Percentiles rank a stretch among this genome's conserved stretches.
Conservation (phyloP, 2,329 filamentous ascomycete genomes). For the Blastomyces parvus region DNA sequence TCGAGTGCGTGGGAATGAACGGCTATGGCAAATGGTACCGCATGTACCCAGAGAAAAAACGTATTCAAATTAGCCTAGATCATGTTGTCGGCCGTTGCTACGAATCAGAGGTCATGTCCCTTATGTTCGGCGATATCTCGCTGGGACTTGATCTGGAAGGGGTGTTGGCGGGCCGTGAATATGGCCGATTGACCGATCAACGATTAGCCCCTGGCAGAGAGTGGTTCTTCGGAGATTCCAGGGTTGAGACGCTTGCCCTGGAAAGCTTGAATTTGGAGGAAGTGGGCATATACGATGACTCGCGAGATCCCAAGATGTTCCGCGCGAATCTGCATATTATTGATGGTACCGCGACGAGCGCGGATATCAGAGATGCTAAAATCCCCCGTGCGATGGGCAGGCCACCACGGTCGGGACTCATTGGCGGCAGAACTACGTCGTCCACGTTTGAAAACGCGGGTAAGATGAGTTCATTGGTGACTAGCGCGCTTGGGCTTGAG, state of each 20-base stretch:
- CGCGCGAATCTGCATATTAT: constrained; percentile 39
- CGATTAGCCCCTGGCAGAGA: constrained; percentile 39
- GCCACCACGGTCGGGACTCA: constrained; percentile 17
- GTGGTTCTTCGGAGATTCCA: constrained; percentile 51
- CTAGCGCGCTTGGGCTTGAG: constrained; percentile 25
- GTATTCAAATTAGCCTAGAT: constrained; percentile 41
- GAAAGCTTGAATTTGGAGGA: constrained; percentile 46
- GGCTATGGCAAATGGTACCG: constrained; percentile 47
- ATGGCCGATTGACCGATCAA: constrained; percentile 37
- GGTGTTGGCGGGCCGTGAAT: constrained; percentile 40
- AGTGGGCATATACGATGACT: constrained; percentile 38
- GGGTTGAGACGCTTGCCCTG: constrained; percentile 48
- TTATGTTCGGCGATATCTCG: constrained; percentile 34
- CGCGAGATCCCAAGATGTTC: constrained; percentile 40
- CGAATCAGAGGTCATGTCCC: constrained; percentile 41
- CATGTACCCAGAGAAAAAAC: constrained; percentile 34
- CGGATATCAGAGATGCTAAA: constrained; percentile 23
- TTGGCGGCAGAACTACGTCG: constrained; percentile 13
- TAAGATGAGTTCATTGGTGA: constrained; percentile 34
- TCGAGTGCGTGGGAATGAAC: constrained; percentile 33
- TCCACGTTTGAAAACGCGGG: constrained; percentile 25
- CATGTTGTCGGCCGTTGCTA: constrained; percentile 47
- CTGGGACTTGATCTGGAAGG: constrained; percentile 41
- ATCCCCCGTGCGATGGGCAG: constrained; percentile 24
- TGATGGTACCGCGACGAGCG: constrained; percentile 26